Evolutionary conservation across 1,284 basidiomycete species (phyloP), one percentile per base, ranked within the genome.

Genomic region (Phylloboletellus chloephorus): DNA sequence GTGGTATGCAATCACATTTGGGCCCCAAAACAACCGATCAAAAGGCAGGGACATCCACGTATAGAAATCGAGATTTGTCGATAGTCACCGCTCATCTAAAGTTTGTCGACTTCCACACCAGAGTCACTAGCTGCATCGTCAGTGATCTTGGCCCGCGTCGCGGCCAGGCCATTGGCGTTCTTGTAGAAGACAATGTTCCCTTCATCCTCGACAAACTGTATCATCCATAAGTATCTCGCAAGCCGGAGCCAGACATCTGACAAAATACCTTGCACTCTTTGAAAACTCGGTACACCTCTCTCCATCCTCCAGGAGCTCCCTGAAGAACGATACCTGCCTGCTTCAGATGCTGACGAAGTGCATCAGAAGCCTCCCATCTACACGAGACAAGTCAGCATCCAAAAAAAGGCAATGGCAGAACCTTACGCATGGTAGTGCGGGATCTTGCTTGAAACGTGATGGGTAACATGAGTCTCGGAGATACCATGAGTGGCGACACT

Each of bases 131-230:
- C 78, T 37, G 70, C 68, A 47, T 64, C 68, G 44, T 85, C 83
- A 34, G 70, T 65, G 53, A 79, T 77, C 48, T 76, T 71, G 13
- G 86, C 80, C 50, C 77, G 74, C 55, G 78, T 72, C 49, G 78
- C 66, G 37, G 90, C 87, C 43, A 94, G 67, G 50, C 93, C 93
- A 26, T 71, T 52, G 4, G 82, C 76, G 57, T 97, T 88, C 74
- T 93, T 93, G 79, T 83, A 97, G 73, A 97, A 96, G 43, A 92
- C 63, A 48, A 96, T 78, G 57, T 91, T 81, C 41, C 89, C 91
- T 56, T 89, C 85, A 59, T 96, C 91, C 66, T 97, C 93, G 39
- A 96, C 85, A 64, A 91, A 95, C 80, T 81, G 42, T 39, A 39
- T 41, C 52, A 50, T 23, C 44, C 34, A 31, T 64, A 24, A 51